Base-by-base conservation (phyloP, 306 rosid species). In the Inga oerstediana region DNA sequence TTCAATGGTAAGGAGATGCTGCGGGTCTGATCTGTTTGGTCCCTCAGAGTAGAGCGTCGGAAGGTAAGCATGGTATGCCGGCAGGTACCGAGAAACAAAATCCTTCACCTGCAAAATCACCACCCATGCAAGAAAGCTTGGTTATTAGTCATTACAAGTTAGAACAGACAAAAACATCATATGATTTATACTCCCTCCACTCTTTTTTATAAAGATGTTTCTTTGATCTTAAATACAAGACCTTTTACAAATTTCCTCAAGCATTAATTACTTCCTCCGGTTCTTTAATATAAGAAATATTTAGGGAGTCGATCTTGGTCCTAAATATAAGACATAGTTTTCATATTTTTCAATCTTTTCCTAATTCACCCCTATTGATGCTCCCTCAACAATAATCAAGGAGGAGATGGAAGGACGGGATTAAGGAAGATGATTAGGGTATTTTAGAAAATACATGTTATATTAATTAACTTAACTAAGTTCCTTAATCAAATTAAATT, bases 71-170 rank as follows among this genome's bases (percentile, higher is more conserved):
- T 87, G 80, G 87, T 96, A 96, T 3, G 98, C 98, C 7, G 99
- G 98, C 89, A 96, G 87, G 88, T 96, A 94, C 22, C 98, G 91
- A 6, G 98, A 96, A 83, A 96, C 98, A 83, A 96, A 93, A 86
- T 96, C 98, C 65, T 90, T 85, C 65, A 93, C 98, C 98, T 95
- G 82, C 56, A 80, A 78, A 71, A 79, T 10, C 37, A 76, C 15
- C 59, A 73, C 79, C 78, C 79, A 86, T 49, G 77, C 43, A 79
- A 85, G 17, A 45, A 71, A 48, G 32, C 14, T 51, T 20, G 66
- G 39, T 86, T 65, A 78, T 84, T 69, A 78, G 80, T 45, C 67
- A 78, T 77, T 62, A n/a, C 49, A 68, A 62, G 69, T 62, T 30
- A 30, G 37, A 62, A 34, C 46, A 35, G 46, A 17, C 22, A 35